These are phyloP conservation scores for Mortierella sp. DNA, from an alignment of 371 early-diverging fungal genomes.

Conservation along the genomic window DNA sequence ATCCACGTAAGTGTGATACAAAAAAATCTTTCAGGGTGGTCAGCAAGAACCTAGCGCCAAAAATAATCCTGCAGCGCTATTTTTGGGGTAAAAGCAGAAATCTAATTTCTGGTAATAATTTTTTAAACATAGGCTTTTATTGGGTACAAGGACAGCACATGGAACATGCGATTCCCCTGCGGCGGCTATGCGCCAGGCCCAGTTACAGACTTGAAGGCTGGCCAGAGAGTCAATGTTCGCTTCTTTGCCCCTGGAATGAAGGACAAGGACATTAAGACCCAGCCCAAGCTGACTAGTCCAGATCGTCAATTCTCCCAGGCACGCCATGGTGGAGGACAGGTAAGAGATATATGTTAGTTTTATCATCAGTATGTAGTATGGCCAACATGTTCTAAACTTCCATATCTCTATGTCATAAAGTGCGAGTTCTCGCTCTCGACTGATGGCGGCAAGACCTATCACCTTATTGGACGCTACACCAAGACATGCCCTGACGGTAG, in stretches of 20 bases:
- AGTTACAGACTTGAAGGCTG: constrained; percentile 39
- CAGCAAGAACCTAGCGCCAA: constrained; percentile 27
- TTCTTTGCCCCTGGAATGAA: constrained; percentile 36
- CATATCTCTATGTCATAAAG: not conserved
- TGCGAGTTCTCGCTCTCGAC: constrained; percentile 79
- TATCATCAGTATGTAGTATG: not conserved
- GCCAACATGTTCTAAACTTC: not conserved
- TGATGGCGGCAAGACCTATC: constrained; percentile 72
- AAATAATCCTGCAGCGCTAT: not conserved
- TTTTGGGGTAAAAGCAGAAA: no score
- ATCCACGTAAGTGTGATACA: constrained; percentile 34
- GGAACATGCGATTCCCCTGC: not conserved
- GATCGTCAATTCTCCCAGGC: constrained; percentile 23
- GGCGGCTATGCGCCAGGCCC: not conserved
- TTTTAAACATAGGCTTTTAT: not conserved
- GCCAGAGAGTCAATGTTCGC: constrained; percentile 40
- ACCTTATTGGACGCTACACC: constrained; percentile 61
- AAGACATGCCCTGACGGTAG: constrained; percentile 60
- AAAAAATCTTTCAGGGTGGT: constrained; percentile 38
- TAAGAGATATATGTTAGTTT: not conserved
- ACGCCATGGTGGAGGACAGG: constrained; percentile 70
- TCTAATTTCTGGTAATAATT: not conserved
- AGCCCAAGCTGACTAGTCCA: constrained; percentile 13
- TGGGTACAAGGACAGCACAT: not conserved
- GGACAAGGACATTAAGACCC: constrained; percentile 1